These are phyloP conservation scores for Nemania abortiva DNA, from an alignment of 2,329 filamentous ascomycete genomes.

Conservation along the genomic window DNA sequence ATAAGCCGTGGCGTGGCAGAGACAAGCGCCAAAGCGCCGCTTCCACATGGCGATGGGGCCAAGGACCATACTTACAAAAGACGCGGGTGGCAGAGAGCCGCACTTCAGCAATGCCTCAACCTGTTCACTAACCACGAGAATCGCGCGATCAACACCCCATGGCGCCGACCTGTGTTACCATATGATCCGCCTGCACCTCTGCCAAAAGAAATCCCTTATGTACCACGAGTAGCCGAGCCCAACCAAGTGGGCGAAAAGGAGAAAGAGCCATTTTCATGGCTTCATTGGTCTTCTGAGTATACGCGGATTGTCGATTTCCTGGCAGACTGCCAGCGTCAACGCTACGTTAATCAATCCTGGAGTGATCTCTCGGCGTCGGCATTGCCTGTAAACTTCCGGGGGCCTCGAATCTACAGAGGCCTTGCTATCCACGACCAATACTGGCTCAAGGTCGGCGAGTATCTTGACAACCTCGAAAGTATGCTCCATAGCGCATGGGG, in stretches of 20 bases:
- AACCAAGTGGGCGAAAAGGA: constrained; percentile 28
- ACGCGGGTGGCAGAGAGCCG: constrained; percentile 60
- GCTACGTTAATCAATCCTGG: constrained; percentile 43
- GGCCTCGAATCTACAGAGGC: constrained; percentile 48
- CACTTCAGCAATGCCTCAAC: constrained; percentile 58
- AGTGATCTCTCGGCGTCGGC: constrained; percentile 41
- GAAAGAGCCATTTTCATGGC: constrained; percentile 51
- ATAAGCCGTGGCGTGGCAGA: constrained; percentile 38
- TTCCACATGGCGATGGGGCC: neutral
- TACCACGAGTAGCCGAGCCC: constrained; percentile 39
- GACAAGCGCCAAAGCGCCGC: constrained; percentile 17
- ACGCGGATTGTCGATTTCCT: constrained; percentile 42
- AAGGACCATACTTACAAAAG: constrained; percentile 42
- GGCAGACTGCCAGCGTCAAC: constrained; percentile 42
- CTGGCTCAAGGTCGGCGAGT: constrained; percentile 48
- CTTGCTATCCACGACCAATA: constrained; percentile 48
- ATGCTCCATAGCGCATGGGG: constrained; percentile 39
- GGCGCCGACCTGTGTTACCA: constrained; percentile 55
- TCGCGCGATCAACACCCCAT: constrained; percentile 52
- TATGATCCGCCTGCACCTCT: constrained; percentile 43
- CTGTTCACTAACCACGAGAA: constrained; percentile 56
- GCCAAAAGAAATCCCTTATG: constrained; percentile 45
- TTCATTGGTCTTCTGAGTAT: constrained; percentile 49
- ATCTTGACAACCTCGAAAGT: constrained; percentile 45
- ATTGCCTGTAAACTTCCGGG: constrained; percentile 49